phyloP scores from a whole-genome alignment of 2,329 filamentous ascomycete genomes.

The Colletotrichum paranaense region DNA sequence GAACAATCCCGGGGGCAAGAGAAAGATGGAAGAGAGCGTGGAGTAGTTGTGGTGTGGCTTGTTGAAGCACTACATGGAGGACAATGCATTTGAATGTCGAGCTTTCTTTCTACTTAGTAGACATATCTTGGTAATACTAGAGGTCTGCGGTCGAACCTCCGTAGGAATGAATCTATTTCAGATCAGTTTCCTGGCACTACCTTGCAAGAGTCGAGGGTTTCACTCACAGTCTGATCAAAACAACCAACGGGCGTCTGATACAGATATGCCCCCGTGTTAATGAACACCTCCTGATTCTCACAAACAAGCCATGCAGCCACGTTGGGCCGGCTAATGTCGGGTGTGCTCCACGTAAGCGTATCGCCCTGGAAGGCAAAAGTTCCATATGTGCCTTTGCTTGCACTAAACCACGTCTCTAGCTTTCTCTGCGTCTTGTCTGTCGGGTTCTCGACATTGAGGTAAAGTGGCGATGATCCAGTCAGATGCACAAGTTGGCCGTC shows the following conservation, averaged over 20 bases:
- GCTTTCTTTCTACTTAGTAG: background rate
- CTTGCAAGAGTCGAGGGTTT: background rate
- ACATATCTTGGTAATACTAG: background rate
- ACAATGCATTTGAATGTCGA: background rate
- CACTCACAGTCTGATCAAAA: slow-evolving; percentile 66
- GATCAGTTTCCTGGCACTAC: background rate
- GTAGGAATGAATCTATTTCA: slow-evolving; percentile 32
- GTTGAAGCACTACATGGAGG: background rate
- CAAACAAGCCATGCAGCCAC: slow-evolving; percentile 70
- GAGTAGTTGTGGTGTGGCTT: background rate
- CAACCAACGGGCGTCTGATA: slow-evolving; percentile 69
- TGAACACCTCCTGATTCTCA: slow-evolving; percentile 60
- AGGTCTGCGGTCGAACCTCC: slow-evolving; percentile 34
- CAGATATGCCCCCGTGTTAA: slow-evolving; percentile 69
- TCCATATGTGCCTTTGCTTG: slow-evolving; percentile 63
- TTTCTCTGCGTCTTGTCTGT: slow-evolving; percentile 57
- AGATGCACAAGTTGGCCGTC: slow-evolving; percentile 67
- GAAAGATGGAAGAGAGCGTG: background rate
- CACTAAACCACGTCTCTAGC: slow-evolving; percentile 62
- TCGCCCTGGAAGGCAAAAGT: slow-evolving; percentile 69
- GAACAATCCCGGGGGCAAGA: background rate
- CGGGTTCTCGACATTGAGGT: slow-evolving; percentile 60
- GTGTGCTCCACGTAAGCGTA: slow-evolving; percentile 63
- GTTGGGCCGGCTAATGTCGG: slow-evolving; percentile 63
- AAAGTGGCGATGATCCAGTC: slow-evolving; percentile 53